These are phyloP conservation scores for Eucalyptus microcorys DNA, from an alignment of 345 rosid species.

Conservation along the genomic window DNA sequence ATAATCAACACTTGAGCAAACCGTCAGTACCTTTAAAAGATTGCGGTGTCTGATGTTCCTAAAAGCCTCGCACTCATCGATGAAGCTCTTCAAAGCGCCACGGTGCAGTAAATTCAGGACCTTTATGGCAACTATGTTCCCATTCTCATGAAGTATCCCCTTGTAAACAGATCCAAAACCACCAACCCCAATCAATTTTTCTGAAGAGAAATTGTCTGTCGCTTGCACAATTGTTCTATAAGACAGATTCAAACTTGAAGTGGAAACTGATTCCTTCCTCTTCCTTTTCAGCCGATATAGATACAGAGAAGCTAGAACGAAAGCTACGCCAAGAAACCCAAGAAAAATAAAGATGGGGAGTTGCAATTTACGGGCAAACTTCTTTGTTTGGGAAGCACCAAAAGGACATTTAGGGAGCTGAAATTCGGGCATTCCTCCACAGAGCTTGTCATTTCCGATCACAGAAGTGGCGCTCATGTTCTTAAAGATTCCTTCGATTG, in stretches of 20 bases:
- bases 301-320: neutral
- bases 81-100: neutral
- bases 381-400: neutral
- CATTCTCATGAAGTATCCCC: neutral
- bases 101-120: neutral
- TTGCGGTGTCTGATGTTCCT: neutral
- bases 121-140: neutral
- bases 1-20: neutral
- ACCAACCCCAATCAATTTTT: neutral
- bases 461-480: neutral
- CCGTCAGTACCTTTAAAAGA: neutral
- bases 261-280: neutral
- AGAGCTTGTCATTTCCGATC: constrained; percentile 10
- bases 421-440: neutral
- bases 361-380: neutral
- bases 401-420: neutral
- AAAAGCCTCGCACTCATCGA: neutral
- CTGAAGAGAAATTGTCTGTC: neutral
- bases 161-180: neutral
- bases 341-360: neutral
- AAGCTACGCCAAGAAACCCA: neutral
- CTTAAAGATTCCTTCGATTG: neutral
- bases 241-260: neutral
- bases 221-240: neutral
- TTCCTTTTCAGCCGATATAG: neutral